These are phyloP conservation scores for Boletus sp. DNA, from an alignment of 768 basidiomycete genomes.

Conservation along the genomic window DNA sequence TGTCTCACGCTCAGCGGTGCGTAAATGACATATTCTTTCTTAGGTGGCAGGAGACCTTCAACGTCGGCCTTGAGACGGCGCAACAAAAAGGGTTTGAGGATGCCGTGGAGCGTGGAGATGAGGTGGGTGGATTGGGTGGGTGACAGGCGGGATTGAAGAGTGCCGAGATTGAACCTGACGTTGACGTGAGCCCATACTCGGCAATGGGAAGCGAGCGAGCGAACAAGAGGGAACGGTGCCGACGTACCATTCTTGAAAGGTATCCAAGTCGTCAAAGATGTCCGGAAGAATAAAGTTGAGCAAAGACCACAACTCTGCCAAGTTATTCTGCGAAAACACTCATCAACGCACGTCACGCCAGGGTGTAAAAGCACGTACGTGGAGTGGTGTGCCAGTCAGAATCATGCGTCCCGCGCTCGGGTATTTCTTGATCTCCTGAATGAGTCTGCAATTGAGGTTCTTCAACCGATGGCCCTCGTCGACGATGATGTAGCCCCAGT, in stretches of 20 bases:
- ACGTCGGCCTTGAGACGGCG: slow-evolving; percentile 92
- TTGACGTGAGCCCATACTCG: slow-evolving; percentile 4
- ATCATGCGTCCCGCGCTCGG: slow-evolving; percentile 85
- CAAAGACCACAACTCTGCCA: slow-evolving; percentile 91
- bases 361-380: slow-evolving; percentile 50
- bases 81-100: slow-evolving; percentile 93
- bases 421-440: slow-evolving; percentile 88
- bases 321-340: slow-evolving; percentile 73
- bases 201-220: neutral
- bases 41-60: slow-evolving; percentile 73
- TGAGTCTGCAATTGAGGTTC: slow-evolving; percentile 89
- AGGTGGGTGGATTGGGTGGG: slow-evolving; percentile 61
- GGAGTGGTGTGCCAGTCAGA: slow-evolving; percentile 93
- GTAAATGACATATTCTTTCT: slow-evolving; percentile 93
- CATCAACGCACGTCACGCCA: neutral
- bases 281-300: slow-evolving; percentile 96
- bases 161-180: slow-evolving; percentile 69
- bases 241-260: slow-evolving; percentile 84
- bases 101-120: slow-evolving; percentile 79
- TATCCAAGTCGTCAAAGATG: slow-evolving; percentile 84
- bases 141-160: slow-evolving; percentile 55
- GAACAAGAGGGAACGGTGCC: neutral
- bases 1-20: slow-evolving; percentile 84
- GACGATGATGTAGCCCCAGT: slow-evolving; percentile 93
- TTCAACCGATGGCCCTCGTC: slow-evolving; percentile 96